Evolutionary conservation across 2,329 filamentous ascomycete genomes (phyloP), one percentile per base, ranked within the genome.

Genomic region (Colletotrichum lupini): DNA sequence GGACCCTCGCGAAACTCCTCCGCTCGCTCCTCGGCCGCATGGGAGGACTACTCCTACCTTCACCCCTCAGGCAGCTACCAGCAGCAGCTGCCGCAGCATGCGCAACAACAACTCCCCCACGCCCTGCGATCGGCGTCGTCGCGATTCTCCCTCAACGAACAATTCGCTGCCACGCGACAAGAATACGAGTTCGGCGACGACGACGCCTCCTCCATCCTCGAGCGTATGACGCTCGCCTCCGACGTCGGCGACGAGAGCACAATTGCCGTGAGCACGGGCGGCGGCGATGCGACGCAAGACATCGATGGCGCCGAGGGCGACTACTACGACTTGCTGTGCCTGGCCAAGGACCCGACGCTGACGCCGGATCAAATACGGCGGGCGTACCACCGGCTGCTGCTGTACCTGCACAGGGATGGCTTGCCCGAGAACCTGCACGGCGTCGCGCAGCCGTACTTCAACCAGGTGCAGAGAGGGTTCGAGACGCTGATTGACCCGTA

Each of bases 121-220:
- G 74, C 74, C 22, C 76, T 83, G 56, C 81, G 82, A 32, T 80
- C 82, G 35, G 79, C 79, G n/a, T 80, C 80, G 14, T 87, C 85
- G 30, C 83, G 85, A 58, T 85, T 83, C 78, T 87, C 86, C 3
- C 80, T 87, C 59, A 83, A 82, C 58, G 85, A 87, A 57, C 85
- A 87, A 68, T 88, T 87, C 70, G 85, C 86, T 24, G 79, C 84
- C 46, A 87, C 86, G 6, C 80, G 85, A 37, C 81, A 81, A 60
- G 85, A 87, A 72, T 85, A 83, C 62, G 85, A 86, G 60, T 85
- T 87, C 64, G 86, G 82, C 75, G 85, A 85, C 68, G 86, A 87
- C 76, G 86, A 87, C 74, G 82, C 80, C 24, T 85, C 84, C 53
- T 87, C 85, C 22, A 78, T 86, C 56, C 78, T 83, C 67, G 84